A percentile compares a stretch with the other conserved stretches of the same genome.
Evolutionary conservation across 2,329 filamentous ascomycete genomes (phyloP).

Genomic region (Aspergillus ibericus): DNA sequence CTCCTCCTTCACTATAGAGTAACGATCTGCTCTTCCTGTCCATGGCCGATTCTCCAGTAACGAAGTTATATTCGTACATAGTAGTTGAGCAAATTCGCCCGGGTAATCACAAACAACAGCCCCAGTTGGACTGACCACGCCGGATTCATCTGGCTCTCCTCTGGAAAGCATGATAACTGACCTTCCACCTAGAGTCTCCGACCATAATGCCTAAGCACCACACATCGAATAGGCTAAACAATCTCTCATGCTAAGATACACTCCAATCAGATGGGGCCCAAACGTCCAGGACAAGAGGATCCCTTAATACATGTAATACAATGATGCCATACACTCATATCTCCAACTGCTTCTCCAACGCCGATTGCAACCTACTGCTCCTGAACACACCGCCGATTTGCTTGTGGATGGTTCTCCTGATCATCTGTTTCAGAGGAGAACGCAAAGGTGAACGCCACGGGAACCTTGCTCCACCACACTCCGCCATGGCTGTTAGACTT

Average conservation of each 20-base stretch:
- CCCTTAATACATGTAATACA: constrained; percentile 1
- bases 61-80: neutral
- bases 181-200: neutral
- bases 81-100: neutral
- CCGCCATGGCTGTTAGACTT: neutral
- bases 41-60: neutral
- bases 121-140: no score
- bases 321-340: neutral
- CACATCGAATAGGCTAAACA: neutral
- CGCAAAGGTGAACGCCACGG: neutral
- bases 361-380: neutral
- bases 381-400: neutral
- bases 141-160: neutral
- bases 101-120: no score
- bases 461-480: neutral
- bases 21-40: neutral
- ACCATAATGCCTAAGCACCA: no score
- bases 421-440: neutral
- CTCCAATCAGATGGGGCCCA: neutral
- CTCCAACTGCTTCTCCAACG: neutral
- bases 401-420: neutral
- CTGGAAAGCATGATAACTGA: neutral
- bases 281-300: neutral
- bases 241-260: neutral
- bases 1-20: neutral